Evolutionary conservation across 2,329 filamentous ascomycete genomes (phyloP), one percentile per base, ranked within the genome.

Genomic region (Phoma sp.): DNA sequence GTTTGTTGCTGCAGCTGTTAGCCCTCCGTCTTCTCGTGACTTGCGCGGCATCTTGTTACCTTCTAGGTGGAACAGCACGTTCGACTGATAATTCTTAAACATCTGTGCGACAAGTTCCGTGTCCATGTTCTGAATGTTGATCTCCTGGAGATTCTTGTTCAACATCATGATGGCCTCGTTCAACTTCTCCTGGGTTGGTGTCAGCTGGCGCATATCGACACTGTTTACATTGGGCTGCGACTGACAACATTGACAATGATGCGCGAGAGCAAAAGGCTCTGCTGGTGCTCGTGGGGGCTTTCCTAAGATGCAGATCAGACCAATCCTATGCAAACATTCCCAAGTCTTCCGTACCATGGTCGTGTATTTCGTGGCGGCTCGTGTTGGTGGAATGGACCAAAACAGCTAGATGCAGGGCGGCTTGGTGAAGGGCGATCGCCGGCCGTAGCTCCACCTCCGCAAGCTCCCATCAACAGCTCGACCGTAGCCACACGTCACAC

Each of bases 81-180:
- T 99, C 9, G 92, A 96, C 75, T 97, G 93, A 74, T 99, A 99
- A 78, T 98, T 99, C 80, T 98, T 97, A 82, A 98, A 99, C 95
- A 99, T 99, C 73, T 98, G 93, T 0, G 93, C 93, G 4, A 98
- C 95, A 2, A 98, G 83, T 78, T 98, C 95, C 32, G 97, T 91
- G 71, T 99, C 96, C 92, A 98, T 97, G 75, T 98, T 99, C 69
- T 96, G 90, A 51, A 97, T 88, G 71, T 98, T 98, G 82, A 98
- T 97, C 64, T 98, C 93, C 90, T 96, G 65, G 1, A 99, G 86
- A 44, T 86, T 90, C 76, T 91, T 96, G 77, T 98, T 99, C 83
- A 98, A 85, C 46, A 93, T 87, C 78, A 95, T 86, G 47, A 98
- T 84, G 1, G 95, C 89, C 77, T 98, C 95, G 67, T 99, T 99